Evolutionary conservation across 495 filamentous ascomycete species (phyloP).

Genomic region (Talaromyces wortmannii): DNA sequence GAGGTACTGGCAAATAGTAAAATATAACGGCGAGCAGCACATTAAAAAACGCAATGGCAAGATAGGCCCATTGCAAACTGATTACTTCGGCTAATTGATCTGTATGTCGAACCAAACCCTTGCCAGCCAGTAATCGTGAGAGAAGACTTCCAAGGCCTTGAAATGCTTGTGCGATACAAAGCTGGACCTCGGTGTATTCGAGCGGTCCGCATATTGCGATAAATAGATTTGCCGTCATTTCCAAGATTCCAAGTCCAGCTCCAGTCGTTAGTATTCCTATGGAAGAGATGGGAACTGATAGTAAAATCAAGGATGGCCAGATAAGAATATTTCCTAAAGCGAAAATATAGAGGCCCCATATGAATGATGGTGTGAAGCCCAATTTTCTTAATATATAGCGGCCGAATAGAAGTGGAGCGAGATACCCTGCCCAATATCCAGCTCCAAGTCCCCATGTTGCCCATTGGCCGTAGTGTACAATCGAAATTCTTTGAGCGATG

Average conservation of each 20-base stretch:
- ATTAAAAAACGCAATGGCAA: slow-evolving; percentile 43
- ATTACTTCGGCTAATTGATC: slow-evolving; percentile 32
- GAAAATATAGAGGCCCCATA: slow-evolving; percentile 42
- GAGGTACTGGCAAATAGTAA: slow-evolving; percentile 59
- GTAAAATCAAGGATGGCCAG: slow-evolving; percentile 50
- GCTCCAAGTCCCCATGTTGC: slow-evolving; percentile 36
- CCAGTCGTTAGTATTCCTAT: slow-evolving; percentile 49
- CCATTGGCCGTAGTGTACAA: slow-evolving; percentile 16
- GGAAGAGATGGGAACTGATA: slow-evolving; percentile 44
- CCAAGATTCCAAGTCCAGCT: slow-evolving; percentile 43
- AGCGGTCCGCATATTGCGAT: slow-evolving; percentile 45
- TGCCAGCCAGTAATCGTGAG: slow-evolving; percentile 39
- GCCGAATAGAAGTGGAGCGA: slow-evolving; percentile 39
- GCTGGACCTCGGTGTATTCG: slow-evolving; percentile 42
- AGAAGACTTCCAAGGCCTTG: slow-evolving; percentile 46
- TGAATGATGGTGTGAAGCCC: slow-evolving; percentile 48
- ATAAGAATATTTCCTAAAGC: slow-evolving; percentile 44
- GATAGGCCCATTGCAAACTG: slow-evolving; percentile 65
- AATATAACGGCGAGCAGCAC: slow-evolving; percentile 49
- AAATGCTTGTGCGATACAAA: slow-evolving; percentile 46
- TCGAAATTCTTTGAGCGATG: slow-evolving; percentile 44
- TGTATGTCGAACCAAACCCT: slow-evolving; percentile 36
- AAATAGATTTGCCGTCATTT: slow-evolving; percentile 48
- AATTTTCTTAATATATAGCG: slow-evolving; percentile 37
- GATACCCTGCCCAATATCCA: slow-evolving; percentile 44